A percentile compares a stretch with the other conserved stretches of the same genome.
Evolutionary conservation across 2,329 filamentous ascomycete species (phyloP).

Genomic region (Dactylonectria macrodidyma): DNA sequence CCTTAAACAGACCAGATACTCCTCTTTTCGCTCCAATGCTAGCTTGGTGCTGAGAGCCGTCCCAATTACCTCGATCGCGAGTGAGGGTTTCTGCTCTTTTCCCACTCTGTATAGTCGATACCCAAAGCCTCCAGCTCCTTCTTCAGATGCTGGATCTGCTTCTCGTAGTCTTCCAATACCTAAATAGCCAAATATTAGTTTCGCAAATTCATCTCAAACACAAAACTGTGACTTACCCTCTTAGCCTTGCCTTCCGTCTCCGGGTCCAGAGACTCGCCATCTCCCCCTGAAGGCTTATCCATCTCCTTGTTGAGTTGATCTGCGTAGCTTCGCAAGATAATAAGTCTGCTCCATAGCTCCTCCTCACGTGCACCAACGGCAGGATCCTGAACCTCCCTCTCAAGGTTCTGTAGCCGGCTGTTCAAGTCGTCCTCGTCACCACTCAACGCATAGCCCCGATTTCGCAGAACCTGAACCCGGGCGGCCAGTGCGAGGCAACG

Average conservation of each 20-base stretch:
- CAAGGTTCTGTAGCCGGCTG: slow-evolving; percentile 78
- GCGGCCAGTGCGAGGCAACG: slow-evolving; percentile 82
- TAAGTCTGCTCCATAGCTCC: slow-evolving; percentile 88
- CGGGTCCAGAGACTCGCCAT: slow-evolving; percentile 74
- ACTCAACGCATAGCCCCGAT: slow-evolving; percentile 85
- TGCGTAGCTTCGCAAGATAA: slow-evolving; percentile 80
- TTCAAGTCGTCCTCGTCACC: slow-evolving; percentile 85
- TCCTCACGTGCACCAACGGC: slow-evolving; percentile 82
- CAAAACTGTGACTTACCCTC: slow-evolving; percentile 68
- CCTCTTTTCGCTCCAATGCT: slow-evolving; percentile 30
- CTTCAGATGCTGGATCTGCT: slow-evolving; percentile 82
- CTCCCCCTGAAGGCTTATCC: slow-evolving; percentile 73
- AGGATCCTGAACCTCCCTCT: slow-evolving; percentile 81
- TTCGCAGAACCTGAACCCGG: slow-evolving; percentile 85
- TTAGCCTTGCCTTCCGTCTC: slow-evolving; percentile 81
- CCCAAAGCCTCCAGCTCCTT: slow-evolving; percentile 78
- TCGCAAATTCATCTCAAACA: neutral
- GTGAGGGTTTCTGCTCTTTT: slow-evolving; percentile 62
- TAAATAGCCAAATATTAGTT: slow-evolving; percentile 52
- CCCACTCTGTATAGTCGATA: slow-evolving; percentile 70
- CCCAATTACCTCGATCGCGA: slow-evolving; percentile 51
- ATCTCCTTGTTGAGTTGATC: slow-evolving; percentile 81
- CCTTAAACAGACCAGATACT: slow-evolving; percentile 26
- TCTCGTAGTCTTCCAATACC: slow-evolving; percentile 87
- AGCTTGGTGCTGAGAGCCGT: slow-evolving; percentile 19